These are phyloP conservation scores for Vitis hybrid DNA, from an alignment of 177 flowering plant species.

Conservation along the genomic window DNA sequence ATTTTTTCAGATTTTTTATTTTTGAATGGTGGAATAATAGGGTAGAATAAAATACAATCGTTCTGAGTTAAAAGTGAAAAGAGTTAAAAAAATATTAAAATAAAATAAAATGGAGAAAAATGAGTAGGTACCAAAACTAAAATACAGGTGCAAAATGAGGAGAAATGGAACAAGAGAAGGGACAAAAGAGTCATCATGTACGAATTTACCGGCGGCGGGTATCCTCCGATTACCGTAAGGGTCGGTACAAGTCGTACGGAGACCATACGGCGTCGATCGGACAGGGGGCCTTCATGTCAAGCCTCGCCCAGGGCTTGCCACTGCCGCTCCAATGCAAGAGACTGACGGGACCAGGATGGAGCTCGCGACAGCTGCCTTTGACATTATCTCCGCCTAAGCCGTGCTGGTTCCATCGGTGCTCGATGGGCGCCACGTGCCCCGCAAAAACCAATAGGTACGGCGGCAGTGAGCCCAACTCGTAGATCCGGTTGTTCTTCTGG, in stretches of 20 bases:
- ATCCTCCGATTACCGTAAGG: constrained; percentile 14
- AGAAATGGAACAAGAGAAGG: not conserved
- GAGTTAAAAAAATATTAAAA: constrained; percentile 11
- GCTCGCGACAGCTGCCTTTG: constrained; percentile 53
- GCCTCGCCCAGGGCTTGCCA: constrained; percentile 66
- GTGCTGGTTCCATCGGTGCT: constrained; percentile 72
- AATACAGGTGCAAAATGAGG: constrained; percentile 8
- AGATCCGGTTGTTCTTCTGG: constrained; percentile 50
- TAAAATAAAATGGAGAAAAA: constrained; percentile 15
- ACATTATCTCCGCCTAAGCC: constrained; percentile 69
- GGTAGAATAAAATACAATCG: constrained; percentile 42
- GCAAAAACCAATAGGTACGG: constrained; percentile 61
- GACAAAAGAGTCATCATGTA: constrained; percentile 13
- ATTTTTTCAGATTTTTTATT: constrained; percentile 20
- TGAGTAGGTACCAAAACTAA: constrained; percentile 1
- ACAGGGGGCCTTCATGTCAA: constrained; percentile 45
- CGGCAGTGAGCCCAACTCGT: constrained; percentile 64
- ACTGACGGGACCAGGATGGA: constrained; percentile 62
- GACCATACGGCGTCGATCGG: constrained; percentile 62
- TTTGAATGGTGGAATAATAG: constrained; percentile 32
- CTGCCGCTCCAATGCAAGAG: constrained; percentile 66
- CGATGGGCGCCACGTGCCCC: constrained; percentile 59
- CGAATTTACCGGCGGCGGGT: constrained; percentile 31
- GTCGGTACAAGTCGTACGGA: constrained; percentile 52
- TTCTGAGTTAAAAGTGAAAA: constrained; percentile 15